Evolutionary conservation across 225 moss, liverwort and hornwort genomes (phyloP), one percentile per base, ranked within the genome.

Genomic region (Marchantia polymorpha): DNA sequence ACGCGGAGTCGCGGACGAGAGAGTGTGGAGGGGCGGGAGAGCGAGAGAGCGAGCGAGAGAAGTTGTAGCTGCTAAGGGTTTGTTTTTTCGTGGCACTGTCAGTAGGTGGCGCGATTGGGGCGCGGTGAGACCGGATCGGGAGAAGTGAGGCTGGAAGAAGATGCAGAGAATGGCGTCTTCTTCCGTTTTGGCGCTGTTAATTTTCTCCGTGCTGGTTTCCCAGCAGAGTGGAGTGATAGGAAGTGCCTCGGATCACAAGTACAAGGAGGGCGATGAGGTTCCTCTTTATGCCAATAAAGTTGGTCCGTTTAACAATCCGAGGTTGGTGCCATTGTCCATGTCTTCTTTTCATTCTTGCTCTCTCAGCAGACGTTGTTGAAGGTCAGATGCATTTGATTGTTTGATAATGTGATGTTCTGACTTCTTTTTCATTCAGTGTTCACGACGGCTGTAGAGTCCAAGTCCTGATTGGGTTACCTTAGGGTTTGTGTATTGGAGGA

Each of bases 271-370:
- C 47, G 96, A 96, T 78, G 52, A 77, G 31, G 96, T 96, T 84
- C 96, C 96, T 56, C 79, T 96, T 74, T 96, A 94, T 75, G 94
- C 94, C 25, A 96, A 96, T 87, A 96, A 96, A 92, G 91, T 96
- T 10, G 96, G 96, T 50, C 96, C 96, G 8, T 96, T 91, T 84
- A 91, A 96, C 53, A 96, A 96, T 86, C 96, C 96, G 59, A 96
- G 95, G 95, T 95, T n/a, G 22, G 86, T 52, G 22, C 47, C 50
- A 50, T 16, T 67, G 11, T 71, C 14, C 54, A 5, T 39, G 46
- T 80, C 29, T 71, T 12, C 4, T 27, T 25, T 51, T 52, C 0
- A 26, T 66, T 8, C 15, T 22, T 26, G 39, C 39, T 39, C 5
- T 39, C 5, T 39, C 39, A 39, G 39, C 39, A 5, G 39, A 39